Conservation (phyloP, 768 basidiomycete genomes). For the Trametes cubensis region DNA sequence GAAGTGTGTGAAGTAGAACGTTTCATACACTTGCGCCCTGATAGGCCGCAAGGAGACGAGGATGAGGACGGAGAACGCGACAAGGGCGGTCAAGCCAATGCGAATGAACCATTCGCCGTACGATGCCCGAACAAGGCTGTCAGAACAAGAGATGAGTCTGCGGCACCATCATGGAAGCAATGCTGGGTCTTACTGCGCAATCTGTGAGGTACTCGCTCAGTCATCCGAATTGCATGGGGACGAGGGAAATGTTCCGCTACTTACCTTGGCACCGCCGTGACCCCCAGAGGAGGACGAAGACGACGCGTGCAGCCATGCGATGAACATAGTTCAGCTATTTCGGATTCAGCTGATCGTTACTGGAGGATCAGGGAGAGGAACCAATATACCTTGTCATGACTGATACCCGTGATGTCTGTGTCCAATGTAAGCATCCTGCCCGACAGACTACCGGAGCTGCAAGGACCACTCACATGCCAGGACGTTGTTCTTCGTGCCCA, state of each 20-base stretch:
- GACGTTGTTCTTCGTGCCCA: constrained; percentile 66
- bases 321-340: constrained; percentile 46
- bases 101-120: constrained; percentile 31
- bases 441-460: neutral
- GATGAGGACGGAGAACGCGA: constrained; percentile 45
- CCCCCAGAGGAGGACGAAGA: constrained; percentile 51
- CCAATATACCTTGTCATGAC: constrained; percentile 46
- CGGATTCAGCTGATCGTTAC: neutral
- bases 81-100: constrained; percentile 41
- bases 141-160: no score
- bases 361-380: constrained; percentile 13
- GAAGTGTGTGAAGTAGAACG: constrained; percentile 55
- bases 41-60: constrained; percentile 54
- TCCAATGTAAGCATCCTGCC: neutral
- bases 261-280: constrained; percentile 49
- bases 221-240: neutral
- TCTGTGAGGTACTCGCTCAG: neutral
- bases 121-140: neutral
- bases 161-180: neutral
- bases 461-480: constrained; percentile 39
- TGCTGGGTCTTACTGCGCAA: constrained; percentile 1
- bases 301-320: constrained; percentile 50
- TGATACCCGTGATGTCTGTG: constrained; percentile 55
- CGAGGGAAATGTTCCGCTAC: constrained; percentile 11
- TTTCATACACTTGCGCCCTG: constrained; percentile 50